These are phyloP conservation scores for Groenewaldozyma auringiensis DNA, from an alignment of 1,139 yeast genomes.

Conservation along the genomic window DNA sequence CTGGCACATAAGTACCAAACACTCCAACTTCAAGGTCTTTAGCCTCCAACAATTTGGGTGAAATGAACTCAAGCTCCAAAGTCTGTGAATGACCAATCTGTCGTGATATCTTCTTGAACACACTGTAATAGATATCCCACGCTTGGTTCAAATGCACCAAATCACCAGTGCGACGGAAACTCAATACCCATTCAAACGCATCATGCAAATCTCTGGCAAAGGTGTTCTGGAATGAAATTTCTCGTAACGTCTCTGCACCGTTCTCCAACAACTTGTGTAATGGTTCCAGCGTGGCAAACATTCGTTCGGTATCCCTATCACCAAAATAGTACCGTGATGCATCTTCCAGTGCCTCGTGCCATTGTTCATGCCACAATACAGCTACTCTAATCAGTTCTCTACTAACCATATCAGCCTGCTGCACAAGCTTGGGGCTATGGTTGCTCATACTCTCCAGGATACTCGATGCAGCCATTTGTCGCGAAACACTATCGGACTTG, in stretches of 20 bases:
- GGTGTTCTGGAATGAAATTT: constrained; percentile 85
- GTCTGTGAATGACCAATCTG: constrained; percentile 83
- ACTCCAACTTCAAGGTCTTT: constrained; percentile 77
- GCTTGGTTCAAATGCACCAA: constrained; percentile 88
- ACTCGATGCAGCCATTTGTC: constrained; percentile 86
- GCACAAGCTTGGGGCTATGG: constrained; percentile 77
- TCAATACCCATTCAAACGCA: constrained; percentile 89
- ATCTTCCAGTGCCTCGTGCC: constrained; percentile 97
- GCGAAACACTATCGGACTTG: constrained; percentile 80
- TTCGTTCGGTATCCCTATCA: constrained; percentile 88
- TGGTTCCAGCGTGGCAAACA: constrained; percentile 88
- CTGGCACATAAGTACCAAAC: constrained; percentile 89
- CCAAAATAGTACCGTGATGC: constrained; percentile 92
- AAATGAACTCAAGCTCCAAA: constrained; percentile 84
- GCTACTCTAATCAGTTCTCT: constrained; percentile 90
- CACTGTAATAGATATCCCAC: constrained; percentile 94
- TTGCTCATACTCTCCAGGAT: constrained; percentile 88
- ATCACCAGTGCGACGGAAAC: constrained; percentile 78
- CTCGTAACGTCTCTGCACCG: constrained; percentile 91
- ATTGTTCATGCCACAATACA: constrained; percentile 93
- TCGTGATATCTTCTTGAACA: constrained; percentile 82
- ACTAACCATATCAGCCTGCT: constrained; percentile 91
- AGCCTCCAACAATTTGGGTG: constrained; percentile 73
- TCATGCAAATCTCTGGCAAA: constrained; percentile 90
- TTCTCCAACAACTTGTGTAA: constrained; percentile 71